These are phyloP conservation scores for Tetracladium maxilliforme DNA, from an alignment of 2,329 filamentous ascomycete genomes.

Conservation along the genomic window DNA sequence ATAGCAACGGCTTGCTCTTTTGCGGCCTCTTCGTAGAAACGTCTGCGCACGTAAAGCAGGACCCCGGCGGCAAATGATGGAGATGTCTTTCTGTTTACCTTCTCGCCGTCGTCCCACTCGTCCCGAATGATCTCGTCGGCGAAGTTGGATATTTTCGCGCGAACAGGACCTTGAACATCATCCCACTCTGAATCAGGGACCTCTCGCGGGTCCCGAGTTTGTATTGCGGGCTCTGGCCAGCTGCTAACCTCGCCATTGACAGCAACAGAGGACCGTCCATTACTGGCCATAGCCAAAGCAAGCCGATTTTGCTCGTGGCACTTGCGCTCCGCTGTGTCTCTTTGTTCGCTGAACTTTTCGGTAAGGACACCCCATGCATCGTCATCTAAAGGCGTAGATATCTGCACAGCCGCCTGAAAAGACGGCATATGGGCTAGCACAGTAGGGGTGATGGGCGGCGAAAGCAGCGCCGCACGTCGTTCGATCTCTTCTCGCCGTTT, in stretches of 20 bases:
- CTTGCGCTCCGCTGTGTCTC: too few relatives aligned
- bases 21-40: slow-evolving; percentile 47
- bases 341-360: too few relatives aligned
- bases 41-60: slow-evolving; percentile 48
- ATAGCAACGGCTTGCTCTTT: slow-evolving; percentile 32
- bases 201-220: slow-evolving; percentile 36
- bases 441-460: slow-evolving; percentile 47
- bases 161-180: slow-evolving; percentile 50
- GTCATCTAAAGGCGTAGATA: slow-evolving; percentile 52
- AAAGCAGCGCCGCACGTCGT: slow-evolving; percentile 46
- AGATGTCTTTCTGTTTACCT: slow-evolving; percentile 46
- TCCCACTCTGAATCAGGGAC: slow-evolving; percentile 57
- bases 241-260: too few relatives aligned
- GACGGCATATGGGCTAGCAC: slow-evolving; percentile 56
- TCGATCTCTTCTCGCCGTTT: slow-evolving; percentile 57
- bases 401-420: slow-evolving; percentile 60
- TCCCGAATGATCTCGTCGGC: slow-evolving; percentile 57
- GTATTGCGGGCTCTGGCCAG: too few relatives aligned
- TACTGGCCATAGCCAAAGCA: too few relatives aligned
- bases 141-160: slow-evolving; percentile 47
- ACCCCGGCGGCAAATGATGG: slow-evolving; percentile 60
- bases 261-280: too few relatives aligned
- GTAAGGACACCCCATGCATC: slow-evolving; percentile 56
- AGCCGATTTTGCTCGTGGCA: too few relatives aligned
- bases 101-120: slow-evolving; percentile 48